Base-by-base conservation (phyloP, 768 basidiomycete species). In the Russula sp. region DNA sequence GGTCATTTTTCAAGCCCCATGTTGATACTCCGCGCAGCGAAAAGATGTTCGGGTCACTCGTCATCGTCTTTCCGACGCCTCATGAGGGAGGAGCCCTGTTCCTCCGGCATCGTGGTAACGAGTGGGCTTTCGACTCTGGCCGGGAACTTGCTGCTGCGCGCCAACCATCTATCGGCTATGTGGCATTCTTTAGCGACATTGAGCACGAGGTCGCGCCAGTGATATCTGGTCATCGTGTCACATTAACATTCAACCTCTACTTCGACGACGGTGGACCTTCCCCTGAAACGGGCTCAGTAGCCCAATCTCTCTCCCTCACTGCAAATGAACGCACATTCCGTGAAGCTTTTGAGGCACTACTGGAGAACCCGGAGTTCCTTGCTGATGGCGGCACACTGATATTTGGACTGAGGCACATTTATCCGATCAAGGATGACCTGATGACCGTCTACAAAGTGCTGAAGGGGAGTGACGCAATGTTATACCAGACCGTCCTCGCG, bases 11-110 rank as follows among this genome's bases (percentile, higher is more conserved):
- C 73, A 81, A 80, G 64, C 41, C 77, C 1, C 81, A 81, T 65
- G 73, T 76, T 45, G 82, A 82, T 60, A 81, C 81, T 0, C 79
- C 78, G 5, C 75, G 76, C 9, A 67, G 70, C 7, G 70, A 72
- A 11, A 65, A 67, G 32, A 81, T 82, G 76, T 77, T 84, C 43
- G 82, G 78, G 1, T 82, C 82, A 1, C 74, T 85, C 9, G 77
- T 83, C 0, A 64, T 83, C 42, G 74, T 79, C n/a, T 75, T 81
- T 51, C 81, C 81, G 7, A 77, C 77, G 0, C 32, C 65, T 0
- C 77, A 82, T 64, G 71, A 77, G 56, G 81, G 81, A 1, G 82
- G 81, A 5, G 67, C 70, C 16, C 73, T 81, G 16, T 51, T 73
- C 3, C 70, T 84, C 0, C 74, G 73, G 16, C 71, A 75, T 39